These are phyloP conservation scores for Claviceps cyperi DNA, from an alignment of 2,329 filamentous ascomycete genomes.

Conservation along the genomic window DNA sequence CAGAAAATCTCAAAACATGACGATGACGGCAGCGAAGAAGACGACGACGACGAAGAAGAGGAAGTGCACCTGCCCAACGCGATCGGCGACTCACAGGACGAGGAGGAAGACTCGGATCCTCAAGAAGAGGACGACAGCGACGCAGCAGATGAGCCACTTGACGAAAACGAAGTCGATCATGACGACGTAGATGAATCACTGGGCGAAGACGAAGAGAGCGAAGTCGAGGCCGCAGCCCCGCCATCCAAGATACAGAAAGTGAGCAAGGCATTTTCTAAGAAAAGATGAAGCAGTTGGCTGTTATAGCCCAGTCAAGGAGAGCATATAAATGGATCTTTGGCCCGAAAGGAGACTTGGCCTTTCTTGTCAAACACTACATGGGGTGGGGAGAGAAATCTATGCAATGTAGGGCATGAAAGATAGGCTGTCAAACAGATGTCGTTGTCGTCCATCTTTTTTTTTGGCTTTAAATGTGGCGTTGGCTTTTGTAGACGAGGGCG, in stretches of 20 bases:
- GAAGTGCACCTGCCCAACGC: conserved; percentile 42
- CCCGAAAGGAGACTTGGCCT: not conserved
- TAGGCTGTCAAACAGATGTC: not conserved
- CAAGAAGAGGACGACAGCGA: conserved; percentile 29
- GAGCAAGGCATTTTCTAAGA: conserved; percentile 21
- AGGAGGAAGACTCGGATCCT: conserved; percentile 30
- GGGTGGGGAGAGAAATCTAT: not conserved
- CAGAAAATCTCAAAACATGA: conserved; percentile 17
- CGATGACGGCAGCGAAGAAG: conserved; percentile 23
- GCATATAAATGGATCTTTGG: not conserved
- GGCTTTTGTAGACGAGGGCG: conserved; percentile 1
- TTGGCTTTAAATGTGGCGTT: conserved; percentile 6
- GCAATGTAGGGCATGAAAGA: not conserved
- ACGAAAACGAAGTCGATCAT: conserved; percentile 46
- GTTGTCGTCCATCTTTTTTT: not conserved
- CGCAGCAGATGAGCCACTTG: conserved; percentile 34
- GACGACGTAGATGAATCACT: conserved; percentile 40
- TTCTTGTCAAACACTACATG: not conserved
- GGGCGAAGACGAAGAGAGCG: conserved; percentile 41
- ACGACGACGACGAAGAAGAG: conserved; percentile 46
- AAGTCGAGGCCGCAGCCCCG: conserved; percentile 32
- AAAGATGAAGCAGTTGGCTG: conserved; percentile 14
- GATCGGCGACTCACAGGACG: conserved; percentile 45
- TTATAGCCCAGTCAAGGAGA: not conserved
- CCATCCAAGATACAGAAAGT: conserved; percentile 31